Conservation (phyloP, 176 grass and related monocot genomes). For the Pharus latifolius region DNA sequence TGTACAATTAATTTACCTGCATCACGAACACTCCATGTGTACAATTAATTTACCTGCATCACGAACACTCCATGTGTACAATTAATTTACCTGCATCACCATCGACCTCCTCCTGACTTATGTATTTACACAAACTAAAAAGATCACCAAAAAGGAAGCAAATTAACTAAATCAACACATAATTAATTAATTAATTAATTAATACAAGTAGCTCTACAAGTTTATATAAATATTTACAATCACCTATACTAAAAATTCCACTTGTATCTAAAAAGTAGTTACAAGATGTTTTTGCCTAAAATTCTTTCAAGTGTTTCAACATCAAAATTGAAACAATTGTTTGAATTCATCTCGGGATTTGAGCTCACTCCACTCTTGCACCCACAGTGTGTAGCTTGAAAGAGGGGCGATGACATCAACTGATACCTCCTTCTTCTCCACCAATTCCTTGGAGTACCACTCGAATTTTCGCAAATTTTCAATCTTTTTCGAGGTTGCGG, state of each 20-base stretch:
- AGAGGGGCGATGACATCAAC: conserved; percentile 71
- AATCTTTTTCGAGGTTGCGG: conserved; percentile 1
- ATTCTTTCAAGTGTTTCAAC: neutral
- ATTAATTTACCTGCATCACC: too few relatives aligned
- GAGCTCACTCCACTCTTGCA: conserved; percentile 62
- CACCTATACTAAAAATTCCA: conserved; percentile 13
- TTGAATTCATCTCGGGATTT: conserved; percentile 39
- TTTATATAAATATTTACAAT: conserved; percentile 26
- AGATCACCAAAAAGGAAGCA: neutral
- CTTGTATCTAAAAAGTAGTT: neutral
- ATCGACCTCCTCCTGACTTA: too few relatives aligned
- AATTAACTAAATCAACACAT: conserved; percentile 9
- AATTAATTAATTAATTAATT: neutral
- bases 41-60: too few relatives aligned
- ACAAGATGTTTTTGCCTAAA: neutral
- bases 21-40: too few relatives aligned
- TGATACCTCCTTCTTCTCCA: conserved; percentile 74
- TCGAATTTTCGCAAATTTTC: conserved; percentile 48
- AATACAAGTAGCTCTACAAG: conserved; percentile 7
- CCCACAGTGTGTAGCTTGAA: conserved; percentile 75
- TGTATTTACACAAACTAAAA: neutral
- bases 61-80: too few relatives aligned
- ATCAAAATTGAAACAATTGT: conserved; percentile 18
- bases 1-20: too few relatives aligned
- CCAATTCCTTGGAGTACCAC: conserved; percentile 44